Evolutionary conservation across 371 early-diverging fungal genomes (phyloP), one percentile per base, ranked within the genome.

Genomic region (Mucor piriformis): DNA sequence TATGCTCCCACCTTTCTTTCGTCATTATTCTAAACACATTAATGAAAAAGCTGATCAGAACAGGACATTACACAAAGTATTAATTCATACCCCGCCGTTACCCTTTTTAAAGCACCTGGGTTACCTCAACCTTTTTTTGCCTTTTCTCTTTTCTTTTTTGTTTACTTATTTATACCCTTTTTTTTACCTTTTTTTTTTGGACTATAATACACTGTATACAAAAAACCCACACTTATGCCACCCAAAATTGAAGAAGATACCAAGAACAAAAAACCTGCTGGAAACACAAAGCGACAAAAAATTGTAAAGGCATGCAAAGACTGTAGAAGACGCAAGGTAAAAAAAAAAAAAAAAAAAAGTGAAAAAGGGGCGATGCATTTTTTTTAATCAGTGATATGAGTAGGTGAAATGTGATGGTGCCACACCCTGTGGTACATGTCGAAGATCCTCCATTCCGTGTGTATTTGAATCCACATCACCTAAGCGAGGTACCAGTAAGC

Each of bases 331-430:
- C 51, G 67, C 62, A 67, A 67, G 63, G 67, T 67, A 46, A 46
- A 24, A 7, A 44, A 44, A 40, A 13, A 32, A 40, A 52, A 43
- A 43, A 46, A 25, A 60, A 37, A 29, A 23, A 33, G 38, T 38
- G 32, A 53, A 21, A 43, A 20, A 34, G n/a, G 1, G 29, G 29
- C 6, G 29, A n/a, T 4, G 38, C 0, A 11, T n/a, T 37, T n/a
- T 37, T 37, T 37, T 15, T 15, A 13, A 6, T 37, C 6, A 15
- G 11, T 2, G 11, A 46, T 7, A 24, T 46, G 23, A 18, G 25
- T 44, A 69, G 69, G 69, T 69, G 21, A 69, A 69, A 57, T 69
- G 69, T 61, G 69, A 69, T 27, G 69, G 69, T 53, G 64, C 46
- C 44, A 50, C 46, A 23, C 69, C 69, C 23, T 69, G 69, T 54